These are phyloP conservation scores for Cucurbitaria berberidis DNA, from an alignment of 2,329 filamentous ascomycete species.

Conservation along the genomic window DNA sequence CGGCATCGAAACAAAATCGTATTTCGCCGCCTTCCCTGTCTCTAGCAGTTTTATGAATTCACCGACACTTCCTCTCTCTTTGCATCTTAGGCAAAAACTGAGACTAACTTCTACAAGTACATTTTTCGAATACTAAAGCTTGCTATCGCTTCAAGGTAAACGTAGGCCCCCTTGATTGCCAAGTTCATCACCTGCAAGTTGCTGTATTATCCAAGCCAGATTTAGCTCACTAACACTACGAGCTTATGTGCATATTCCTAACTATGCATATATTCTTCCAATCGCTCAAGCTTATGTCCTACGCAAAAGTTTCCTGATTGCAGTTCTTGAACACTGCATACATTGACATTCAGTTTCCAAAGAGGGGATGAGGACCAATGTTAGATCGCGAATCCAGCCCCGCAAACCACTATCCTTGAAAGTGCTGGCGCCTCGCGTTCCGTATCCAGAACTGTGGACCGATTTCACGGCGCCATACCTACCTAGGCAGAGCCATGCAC, in stretches of 20 bases:
- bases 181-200: background rate
- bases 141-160: no score
- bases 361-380: background rate
- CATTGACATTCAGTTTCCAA: background rate
- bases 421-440: background rate
- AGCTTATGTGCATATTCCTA: background rate
- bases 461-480: background rate
- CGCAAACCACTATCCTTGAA: background rate
- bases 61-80: background rate
- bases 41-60: background rate
- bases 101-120: no score
- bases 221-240: background rate
- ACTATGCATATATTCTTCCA: background rate
- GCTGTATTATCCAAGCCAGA: background rate
- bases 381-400: slow-evolving; percentile 1
- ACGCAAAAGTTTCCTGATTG: background rate
- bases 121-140: no score
- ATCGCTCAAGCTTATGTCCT: background rate
- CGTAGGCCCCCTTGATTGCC: no score
- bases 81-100: no score
- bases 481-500: background rate
- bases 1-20: background rate
- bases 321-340: background rate
- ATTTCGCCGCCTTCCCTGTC: background rate
- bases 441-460: background rate